Base-by-base conservation (phyloP, 345 rosid genomes). In the Linum trigynum region DNA sequence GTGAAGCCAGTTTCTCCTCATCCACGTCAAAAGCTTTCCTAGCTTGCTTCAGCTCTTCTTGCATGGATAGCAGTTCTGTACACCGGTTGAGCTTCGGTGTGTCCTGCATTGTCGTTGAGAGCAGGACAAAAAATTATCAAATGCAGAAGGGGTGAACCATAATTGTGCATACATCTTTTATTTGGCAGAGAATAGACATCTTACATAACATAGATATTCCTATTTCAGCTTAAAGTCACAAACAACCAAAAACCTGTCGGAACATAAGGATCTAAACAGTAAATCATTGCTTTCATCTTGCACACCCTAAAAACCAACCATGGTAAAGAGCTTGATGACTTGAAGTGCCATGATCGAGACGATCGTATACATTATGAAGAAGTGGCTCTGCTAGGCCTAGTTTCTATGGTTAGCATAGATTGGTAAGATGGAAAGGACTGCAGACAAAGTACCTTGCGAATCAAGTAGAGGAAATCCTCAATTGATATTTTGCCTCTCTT, bases 1-100 rank as follows among this genome's bases (percentile, higher is more conserved):
- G 14, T 38, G 88, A 68, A 64, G 83, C 85, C 14, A 84, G 80
- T 77, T 88, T 86, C 59, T 86, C 97, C 78, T 90, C 98, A 14
- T 90, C 98, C 0, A 86, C 90, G 57, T 94, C 97, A 74, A 88
- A 90, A 57, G 97, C 96, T 71, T 94, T 88, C 77, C 96, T 88
- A 11, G 97, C 97, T 78, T 94, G 99, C 73, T 90, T 86, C 57
- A 94, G 83, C 78, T 94, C 97, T 77, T 94, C 97, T 81, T 88
- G 97, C 97, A 90, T 88, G 0, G 91, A 83, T 70, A 88, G 79
- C 63, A 94, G 76, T 69, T 94, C 95, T 5, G 84, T 84, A 71
- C 95, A 94, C 0, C 90, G 91, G 80, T 94, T 94, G 10, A 88
- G 83, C 73, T 94, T 94, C 0, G 95, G 92, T 59, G 66, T 62